Base-by-base conservation (phyloP, 495 filamentous ascomycete species). In the Alectoria sarmentosa region DNA sequence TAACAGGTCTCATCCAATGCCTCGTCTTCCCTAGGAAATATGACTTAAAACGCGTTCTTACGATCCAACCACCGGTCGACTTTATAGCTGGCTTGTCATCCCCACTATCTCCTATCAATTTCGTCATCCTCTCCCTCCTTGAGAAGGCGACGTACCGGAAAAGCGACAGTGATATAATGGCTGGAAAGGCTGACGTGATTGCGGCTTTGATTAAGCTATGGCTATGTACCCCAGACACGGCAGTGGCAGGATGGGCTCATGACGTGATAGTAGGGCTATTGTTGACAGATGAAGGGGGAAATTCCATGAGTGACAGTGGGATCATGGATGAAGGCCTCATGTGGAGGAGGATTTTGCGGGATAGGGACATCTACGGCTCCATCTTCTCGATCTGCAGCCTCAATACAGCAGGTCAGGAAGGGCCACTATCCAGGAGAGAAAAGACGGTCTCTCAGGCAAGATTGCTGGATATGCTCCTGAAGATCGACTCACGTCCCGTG, bases 381-480 rank as follows among this genome's bases (percentile, higher is more conserved):
- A 74, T 93, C 13, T 67, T 85, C 88, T 69, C 79, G 78, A 75
- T 88, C 46, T 86, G 86, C 69, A 85, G 83, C 60, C 77, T 85
- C 4, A 67, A 67, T 1, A 73, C 73, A 21, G 58, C 69, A 9
- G 73, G 72, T 30, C 70, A 73, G 8, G 72, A 76, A n/a, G 73
- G 75, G 5, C 70, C 70, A 17, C 72, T 87, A 14, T 78, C 79
- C 44, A 83, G 82, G 67, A 80, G 81, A 48, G 84, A 93, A 58
- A 85, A 85, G 65, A 88, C 90, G 1, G 75, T 95, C 28, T 87
- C 90, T 3, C 91, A 96, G 74, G 90, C 86, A 42, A 79, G 92
- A 63, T 65, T 96, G 48, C 76, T 96, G 67, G 82, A 86, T 15
- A 77, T 92, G 65, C 73, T 96, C 4, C 84, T 87, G 3, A 83